Conservation (phyloP, 129 eudicot genomes). For the Tagetes patula region DNA sequence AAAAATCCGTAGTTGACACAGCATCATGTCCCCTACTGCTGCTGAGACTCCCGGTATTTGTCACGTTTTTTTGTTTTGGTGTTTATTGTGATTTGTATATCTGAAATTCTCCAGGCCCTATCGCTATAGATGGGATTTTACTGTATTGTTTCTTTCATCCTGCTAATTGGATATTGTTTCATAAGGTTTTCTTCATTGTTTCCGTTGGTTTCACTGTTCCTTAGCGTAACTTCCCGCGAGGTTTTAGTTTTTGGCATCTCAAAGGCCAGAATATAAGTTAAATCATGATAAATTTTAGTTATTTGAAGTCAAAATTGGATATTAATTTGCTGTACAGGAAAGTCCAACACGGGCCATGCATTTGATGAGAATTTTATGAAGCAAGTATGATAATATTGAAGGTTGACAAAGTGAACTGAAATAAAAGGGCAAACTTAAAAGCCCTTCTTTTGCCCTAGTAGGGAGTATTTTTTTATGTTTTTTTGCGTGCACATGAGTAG, state of each 20-base stretch:
- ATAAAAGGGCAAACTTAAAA: neutral
- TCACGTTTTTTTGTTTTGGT: neutral
- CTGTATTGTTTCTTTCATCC: slow-evolving; percentile 10
- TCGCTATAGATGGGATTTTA: no score
- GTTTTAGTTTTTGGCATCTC: neutral
- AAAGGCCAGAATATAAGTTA: neutral
- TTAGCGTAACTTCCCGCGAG: slow-evolving; percentile 1
- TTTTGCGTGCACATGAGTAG: neutral
- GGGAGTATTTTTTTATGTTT: neutral
- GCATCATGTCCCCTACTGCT: slow-evolving; percentile 42
- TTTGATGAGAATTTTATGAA: neutral
- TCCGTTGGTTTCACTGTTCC: neutral
- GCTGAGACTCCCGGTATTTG: slow-evolving; percentile 35
- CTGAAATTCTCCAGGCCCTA: neutral
- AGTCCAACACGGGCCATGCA: neutral
- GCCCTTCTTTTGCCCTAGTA: neutral
- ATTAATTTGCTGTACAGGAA: slow-evolving; percentile 1
- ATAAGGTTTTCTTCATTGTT: slow-evolving; percentile 17
- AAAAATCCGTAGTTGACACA: slow-evolving; percentile 24
- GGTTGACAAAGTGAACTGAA: neutral
- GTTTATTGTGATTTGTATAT: neutral
- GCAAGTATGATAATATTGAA: neutral
- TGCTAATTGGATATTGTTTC: slow-evolving; percentile 11
- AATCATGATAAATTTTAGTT: neutral
- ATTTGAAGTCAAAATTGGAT: slow-evolving; percentile 15